Conservation (phyloP, 345 rosid species). For the Angophora floribunda region DNA sequence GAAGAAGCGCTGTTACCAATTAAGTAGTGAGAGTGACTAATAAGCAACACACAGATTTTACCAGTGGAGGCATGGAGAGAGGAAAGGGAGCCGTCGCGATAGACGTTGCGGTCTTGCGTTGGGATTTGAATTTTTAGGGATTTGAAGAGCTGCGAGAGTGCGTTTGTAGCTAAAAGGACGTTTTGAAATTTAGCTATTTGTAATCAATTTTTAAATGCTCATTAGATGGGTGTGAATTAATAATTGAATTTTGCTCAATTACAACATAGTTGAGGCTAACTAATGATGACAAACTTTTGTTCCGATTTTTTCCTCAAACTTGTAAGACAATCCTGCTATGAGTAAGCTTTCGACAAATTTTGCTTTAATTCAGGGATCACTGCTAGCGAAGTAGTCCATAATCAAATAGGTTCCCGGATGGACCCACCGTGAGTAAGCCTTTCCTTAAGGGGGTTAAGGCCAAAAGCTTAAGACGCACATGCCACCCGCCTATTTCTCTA, state of each 20-base stretch:
- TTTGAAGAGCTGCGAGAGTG: background rate
- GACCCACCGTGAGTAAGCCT: background rate
- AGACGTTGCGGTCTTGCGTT: background rate
- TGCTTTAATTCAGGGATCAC: background rate
- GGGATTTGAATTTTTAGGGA: background rate
- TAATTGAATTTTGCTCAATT: background rate
- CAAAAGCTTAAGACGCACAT: too few relatives aligned
- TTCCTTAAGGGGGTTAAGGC: background rate
- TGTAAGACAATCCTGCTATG: too few relatives aligned
- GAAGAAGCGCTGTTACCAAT: background rate
- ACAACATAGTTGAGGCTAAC: background rate
- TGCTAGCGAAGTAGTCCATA: background rate
- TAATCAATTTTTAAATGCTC: background rate
- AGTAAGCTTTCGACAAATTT: background rate
- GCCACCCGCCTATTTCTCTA: background rate
- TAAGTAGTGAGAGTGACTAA: background rate
- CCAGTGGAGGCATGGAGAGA: conserved; percentile 13
- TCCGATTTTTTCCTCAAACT: background rate
- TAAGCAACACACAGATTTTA: conserved; percentile 20
- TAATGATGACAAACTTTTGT: background rate
- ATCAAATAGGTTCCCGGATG: background rate
- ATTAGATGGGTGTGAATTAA: background rate
- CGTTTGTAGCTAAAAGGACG: background rate
- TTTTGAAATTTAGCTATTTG: background rate
- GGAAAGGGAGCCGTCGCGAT: background rate